phyloP scores from a whole-genome alignment of 2,329 filamentous ascomycete genomes.

The Epichloe sibirici region DNA sequence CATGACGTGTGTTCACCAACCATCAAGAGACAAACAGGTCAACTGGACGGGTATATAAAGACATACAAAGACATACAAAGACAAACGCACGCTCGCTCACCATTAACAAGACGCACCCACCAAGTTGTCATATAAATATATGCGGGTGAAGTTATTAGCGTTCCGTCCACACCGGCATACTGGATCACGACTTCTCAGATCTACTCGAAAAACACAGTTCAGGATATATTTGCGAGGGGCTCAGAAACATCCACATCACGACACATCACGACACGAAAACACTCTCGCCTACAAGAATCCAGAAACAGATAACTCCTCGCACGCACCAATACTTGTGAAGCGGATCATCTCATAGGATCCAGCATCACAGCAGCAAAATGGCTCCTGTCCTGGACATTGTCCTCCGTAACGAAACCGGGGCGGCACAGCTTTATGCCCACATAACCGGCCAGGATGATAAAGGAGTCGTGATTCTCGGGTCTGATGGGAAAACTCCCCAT shows the following conservation, averaged over 20 bases:
- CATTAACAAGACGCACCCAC: not conserved
- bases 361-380: constrained; percentile 1
- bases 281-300: no score
- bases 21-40: not conserved
- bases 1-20: not conserved
- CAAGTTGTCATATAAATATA: no score
- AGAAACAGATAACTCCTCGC: no score
- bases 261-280: no score
- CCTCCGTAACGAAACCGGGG: constrained; percentile 53
- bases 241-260: no score
- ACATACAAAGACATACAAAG: no score
- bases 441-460: constrained; percentile 53
- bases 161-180: not conserved
- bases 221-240: no score
- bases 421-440: constrained; percentile 48
- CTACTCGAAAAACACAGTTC: no score
- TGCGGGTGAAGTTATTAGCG: no score
- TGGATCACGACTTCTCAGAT: not conserved
- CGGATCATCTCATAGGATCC: not conserved
- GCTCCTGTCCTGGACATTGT: constrained; percentile 39
- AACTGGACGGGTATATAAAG: not conserved
- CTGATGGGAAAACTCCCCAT: constrained; percentile 55
- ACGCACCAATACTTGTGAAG: no score
- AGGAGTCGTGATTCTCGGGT: constrained; percentile 47
- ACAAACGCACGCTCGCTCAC: not conserved